A percentile compares a stretch with the other conserved stretches of the same genome.
Evolutionary conservation across 1,139 yeast genomes (phyloP).

Genomic region (Candida mesenterica): DNA sequence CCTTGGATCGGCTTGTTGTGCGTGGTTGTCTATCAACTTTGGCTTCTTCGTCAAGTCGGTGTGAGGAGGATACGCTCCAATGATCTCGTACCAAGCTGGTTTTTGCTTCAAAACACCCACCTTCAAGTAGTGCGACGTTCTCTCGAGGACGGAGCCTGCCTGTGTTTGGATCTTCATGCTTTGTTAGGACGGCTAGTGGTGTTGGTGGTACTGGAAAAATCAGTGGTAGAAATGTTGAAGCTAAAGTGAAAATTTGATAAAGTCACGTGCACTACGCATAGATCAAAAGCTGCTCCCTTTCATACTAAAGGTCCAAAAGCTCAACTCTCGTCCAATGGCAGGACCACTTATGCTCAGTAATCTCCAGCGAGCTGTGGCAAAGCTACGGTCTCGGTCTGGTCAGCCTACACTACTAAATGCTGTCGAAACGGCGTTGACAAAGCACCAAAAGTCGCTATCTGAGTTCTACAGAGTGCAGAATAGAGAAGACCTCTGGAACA

Average conservation of each 20-base stretch:
- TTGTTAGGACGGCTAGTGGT: constrained; percentile 7
- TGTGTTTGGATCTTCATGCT: constrained; percentile 65
- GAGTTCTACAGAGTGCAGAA: constrained; percentile 1
- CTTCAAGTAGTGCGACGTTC: constrained; percentile 69
- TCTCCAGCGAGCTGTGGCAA: background rate
- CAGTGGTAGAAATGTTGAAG: background rate
- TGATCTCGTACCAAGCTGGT: constrained; percentile 87
- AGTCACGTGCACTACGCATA: too few relatives aligned
- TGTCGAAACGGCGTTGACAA: constrained; percentile 4
- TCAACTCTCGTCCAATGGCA: too few relatives aligned
- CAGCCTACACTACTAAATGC: constrained; percentile 24
- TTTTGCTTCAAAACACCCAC: constrained; percentile 64
- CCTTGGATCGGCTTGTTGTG: constrained; percentile 27
- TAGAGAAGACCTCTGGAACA: constrained; percentile 4
- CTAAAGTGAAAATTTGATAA: too few relatives aligned
- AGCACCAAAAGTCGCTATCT: background rate
- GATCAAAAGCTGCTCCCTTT: too few relatives aligned
- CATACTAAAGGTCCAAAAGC: background rate
- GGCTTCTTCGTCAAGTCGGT: constrained; percentile 54
- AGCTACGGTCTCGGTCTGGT: background rate
- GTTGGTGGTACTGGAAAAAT: background rate
- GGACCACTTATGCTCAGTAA: too few relatives aligned
- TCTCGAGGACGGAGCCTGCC: constrained; percentile 70
- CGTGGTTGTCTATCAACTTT: constrained; percentile 30
- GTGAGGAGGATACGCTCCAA: constrained; percentile 77